Evolutionary conservation across 345 rosid species (phyloP).

Genomic region (Iberis pinnata): DNA sequence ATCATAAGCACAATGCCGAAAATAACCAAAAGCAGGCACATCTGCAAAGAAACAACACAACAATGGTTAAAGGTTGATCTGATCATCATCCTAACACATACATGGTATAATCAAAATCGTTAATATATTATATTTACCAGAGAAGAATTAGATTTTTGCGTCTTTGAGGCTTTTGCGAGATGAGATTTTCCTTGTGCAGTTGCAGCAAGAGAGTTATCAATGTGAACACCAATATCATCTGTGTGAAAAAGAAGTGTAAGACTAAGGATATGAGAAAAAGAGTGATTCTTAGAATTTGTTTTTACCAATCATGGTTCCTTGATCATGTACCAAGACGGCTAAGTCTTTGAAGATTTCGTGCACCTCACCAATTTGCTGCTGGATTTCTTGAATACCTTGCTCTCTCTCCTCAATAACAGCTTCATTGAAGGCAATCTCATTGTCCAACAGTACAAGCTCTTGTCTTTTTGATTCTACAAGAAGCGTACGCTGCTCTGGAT

Average conservation of each 20-base stretch:
- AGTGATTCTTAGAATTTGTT: too few relatives aligned
- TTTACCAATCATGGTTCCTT: constrained; percentile 81
- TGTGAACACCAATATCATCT: constrained; percentile 79
- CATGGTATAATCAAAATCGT: neutral
- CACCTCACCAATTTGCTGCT: constrained; percentile 94
- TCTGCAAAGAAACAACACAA: constrained; percentile 38
- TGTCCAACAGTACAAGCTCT: constrained; percentile 72
- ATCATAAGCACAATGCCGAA: constrained; percentile 84
- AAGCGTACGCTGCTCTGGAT: constrained; percentile 59
- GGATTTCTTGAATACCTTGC: constrained; percentile 87
- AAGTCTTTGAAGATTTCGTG: constrained; percentile 90
- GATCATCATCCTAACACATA: neutral
- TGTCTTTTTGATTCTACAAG: constrained; percentile 87
- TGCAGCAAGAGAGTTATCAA: constrained; percentile 71
- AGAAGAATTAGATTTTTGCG: constrained; percentile 87
- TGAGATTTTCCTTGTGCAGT: constrained; percentile 73
- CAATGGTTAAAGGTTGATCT: neutral
- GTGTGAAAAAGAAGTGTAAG: constrained; percentile 6
- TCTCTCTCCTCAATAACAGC: constrained; percentile 94
- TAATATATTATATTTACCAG: constrained; percentile 52
- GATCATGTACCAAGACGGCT: constrained; percentile 87
- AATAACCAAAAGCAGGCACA: constrained; percentile 85
- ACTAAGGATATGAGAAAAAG: neutral
- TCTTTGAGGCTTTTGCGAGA: constrained; percentile 79
- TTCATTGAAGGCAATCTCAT: constrained; percentile 85